These are phyloP conservation scores for Debaryomyces hansenii DNA, from an alignment of 805 yeast genomes.

Conservation along the genomic window DNA sequence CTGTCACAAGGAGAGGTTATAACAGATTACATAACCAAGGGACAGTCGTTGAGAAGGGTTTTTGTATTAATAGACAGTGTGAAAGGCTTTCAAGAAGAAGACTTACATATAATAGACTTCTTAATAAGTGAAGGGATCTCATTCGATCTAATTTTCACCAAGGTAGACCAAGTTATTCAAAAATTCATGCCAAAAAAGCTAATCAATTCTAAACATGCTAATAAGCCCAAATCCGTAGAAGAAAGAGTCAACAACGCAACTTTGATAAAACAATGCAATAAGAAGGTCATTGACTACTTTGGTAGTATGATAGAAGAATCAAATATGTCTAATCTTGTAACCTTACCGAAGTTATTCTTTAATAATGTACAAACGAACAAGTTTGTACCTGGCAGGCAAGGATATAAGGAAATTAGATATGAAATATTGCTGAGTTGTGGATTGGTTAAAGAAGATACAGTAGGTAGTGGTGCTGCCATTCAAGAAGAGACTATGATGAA, in stretches of 20 bases:
- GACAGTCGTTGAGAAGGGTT: slow-evolving; percentile 56
- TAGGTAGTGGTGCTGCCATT: neutral
- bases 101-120: slow-evolving; percentile 50
- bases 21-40: slow-evolving; percentile 55
- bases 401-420: slow-evolving; percentile 52
- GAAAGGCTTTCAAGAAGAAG: slow-evolving; percentile 60
- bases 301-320: slow-evolving; percentile 37
- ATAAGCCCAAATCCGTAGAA: neutral
- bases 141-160: slow-evolving; percentile 76
- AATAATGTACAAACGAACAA: slow-evolving; percentile 48
- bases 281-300: slow-evolving; percentile 24
- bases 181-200: slow-evolving; percentile 20
- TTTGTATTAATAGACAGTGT: slow-evolving; percentile 63
- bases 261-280: slow-evolving; percentile 21
- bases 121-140: slow-evolving; percentile 58
- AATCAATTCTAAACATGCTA: slow-evolving; percentile 7
- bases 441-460: slow-evolving; percentile 9
- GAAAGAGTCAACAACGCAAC: slow-evolving; percentile 6
- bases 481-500: slow-evolving; percentile 9
- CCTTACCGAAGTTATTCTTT: slow-evolving; percentile 48
- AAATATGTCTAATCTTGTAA: slow-evolving; percentile 33
- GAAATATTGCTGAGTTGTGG: slow-evolving; percentile 58
- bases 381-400: slow-evolving; percentile 42
- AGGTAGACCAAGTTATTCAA: slow-evolving; percentile 57
- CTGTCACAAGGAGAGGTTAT: slow-evolving; percentile 69